Conservation (phyloP, 2,329 filamentous ascomycete species). For the Fusarium duplospermum region DNA sequence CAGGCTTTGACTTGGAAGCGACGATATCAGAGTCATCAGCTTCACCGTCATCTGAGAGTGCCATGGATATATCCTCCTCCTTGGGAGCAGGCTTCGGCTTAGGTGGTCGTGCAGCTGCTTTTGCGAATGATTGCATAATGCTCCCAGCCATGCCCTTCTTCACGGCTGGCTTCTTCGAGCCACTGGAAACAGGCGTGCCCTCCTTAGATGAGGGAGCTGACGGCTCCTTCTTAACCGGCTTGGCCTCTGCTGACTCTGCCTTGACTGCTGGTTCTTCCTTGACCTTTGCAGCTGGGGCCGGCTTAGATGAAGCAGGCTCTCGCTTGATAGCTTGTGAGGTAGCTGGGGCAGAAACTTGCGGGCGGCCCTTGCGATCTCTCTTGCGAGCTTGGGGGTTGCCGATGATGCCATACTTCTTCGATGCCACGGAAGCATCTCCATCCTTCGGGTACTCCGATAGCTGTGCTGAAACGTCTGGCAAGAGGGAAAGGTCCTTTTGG, state of each 20-base stretch:
- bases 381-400: conserved; percentile 74
- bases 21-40: conserved; percentile 53
- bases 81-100: conserved; percentile 62
- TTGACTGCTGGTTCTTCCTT: conserved; percentile 32
- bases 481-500: conserved; percentile 74
- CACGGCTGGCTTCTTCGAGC: conserved; percentile 49
- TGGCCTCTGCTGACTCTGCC: conserved; percentile 19
- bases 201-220: conserved; percentile 38
- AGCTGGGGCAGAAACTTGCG: conserved; percentile 41
- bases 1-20: conserved; percentile 37
- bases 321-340: conserved; percentile 39
- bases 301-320: conserved; percentile 24
- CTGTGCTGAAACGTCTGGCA: conserved; percentile 77
- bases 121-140: conserved; percentile 85
- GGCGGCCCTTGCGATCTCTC: conserved; percentile 56
- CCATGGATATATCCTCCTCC: conserved; percentile 47
- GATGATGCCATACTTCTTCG: conserved; percentile 78
- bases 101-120: conserved; percentile 57
- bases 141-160: conserved; percentile 71
- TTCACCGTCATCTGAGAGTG: conserved; percentile 55
- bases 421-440: conserved; percentile 69
- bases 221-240: conserved; percentile 47
- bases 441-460: conserved; percentile 65
- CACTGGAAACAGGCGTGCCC: conserved; percentile 41
- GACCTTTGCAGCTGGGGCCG: conserved; percentile 38